Base-by-base conservation (phyloP, 768 basidiomycete genomes). In the Lenzites betulinus region DNA sequence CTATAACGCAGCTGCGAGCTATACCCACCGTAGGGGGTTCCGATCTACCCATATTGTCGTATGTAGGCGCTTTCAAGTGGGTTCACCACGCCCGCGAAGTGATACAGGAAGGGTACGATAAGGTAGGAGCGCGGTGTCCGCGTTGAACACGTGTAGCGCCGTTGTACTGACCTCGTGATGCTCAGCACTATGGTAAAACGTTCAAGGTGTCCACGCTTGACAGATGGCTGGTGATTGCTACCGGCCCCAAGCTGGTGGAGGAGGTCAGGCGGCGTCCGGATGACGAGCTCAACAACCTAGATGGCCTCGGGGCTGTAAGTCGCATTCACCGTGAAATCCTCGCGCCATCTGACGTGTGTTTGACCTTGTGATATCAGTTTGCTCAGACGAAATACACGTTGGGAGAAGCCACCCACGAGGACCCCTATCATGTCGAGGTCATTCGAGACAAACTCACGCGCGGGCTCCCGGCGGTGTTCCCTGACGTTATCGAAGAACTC, bases 331-430 rank as follows among this genome's bases (percentile, higher is more conserved):
- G 38, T 4, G 16, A 9, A 5, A 25, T 26, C 25, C 5, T 33
- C 9, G 1, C 30, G 36, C 20, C 33, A n/a, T 36, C 35, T 13
- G 6, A 44, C 43, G n/a, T n/a, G n/a, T 25, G 44, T 25, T 23
- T 3, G 44, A 9, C 23, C 23, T 4, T 51, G 38, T n/a, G 16
- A 12, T 43, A 47, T 18, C 13, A 23, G 22, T 30, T 56, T 55
- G 55, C 64, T 15, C 75, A 77, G 61, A 57, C 71, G n/a, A 69
- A 77, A 22, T 75, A 75, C 44, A 78, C 77, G 0, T 55, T 79
- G 11, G 76, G 75, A 13, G 47, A 52, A 1, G 58, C 63, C 11
- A 39, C 65, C 4, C 9, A 26, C 30, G 33, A 56, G 1, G 58
- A 69, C 35, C 58, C 46, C 7, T 69, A 66, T 41, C 71, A 71